These are phyloP conservation scores for Phytophthora cryptogea DNA, from an alignment of 352 stramenopile species.

Conservation along the genomic window DNA sequence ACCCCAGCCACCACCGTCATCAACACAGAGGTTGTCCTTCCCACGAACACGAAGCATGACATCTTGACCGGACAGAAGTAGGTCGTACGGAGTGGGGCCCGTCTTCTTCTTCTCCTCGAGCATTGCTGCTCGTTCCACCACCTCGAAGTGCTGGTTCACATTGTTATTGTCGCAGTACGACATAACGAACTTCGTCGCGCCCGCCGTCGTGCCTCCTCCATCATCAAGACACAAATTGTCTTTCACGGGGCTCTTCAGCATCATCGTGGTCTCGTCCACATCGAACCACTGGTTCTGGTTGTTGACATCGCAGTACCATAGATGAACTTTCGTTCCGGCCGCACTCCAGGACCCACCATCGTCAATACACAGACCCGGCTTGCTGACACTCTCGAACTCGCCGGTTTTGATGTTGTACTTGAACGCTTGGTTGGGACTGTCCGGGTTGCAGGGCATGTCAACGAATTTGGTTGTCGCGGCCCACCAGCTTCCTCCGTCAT, in stretches of 20 bases:
- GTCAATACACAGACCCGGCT: slow-evolving; percentile 32
- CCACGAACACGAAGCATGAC: slow-evolving; percentile 28
- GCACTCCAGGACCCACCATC: slow-evolving; percentile 24
- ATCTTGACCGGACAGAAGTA: slow-evolving; percentile 24
- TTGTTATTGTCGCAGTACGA: slow-evolving; percentile 33
- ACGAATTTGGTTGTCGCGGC: slow-evolving; percentile 29
- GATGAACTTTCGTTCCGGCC: not conserved
- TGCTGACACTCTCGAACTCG: slow-evolving; percentile 23
- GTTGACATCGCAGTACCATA: slow-evolving; percentile 36
- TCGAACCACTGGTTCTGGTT: slow-evolving; percentile 36
- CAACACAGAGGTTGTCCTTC: slow-evolving; percentile 39
- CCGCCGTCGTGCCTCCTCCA: slow-evolving; percentile 14
- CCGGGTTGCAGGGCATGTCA: slow-evolving; percentile 32
- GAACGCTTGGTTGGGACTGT: slow-evolving; percentile 35
- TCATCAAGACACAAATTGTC: slow-evolving; percentile 42
- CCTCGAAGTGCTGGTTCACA: slow-evolving; percentile 34
- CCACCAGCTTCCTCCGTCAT: slow-evolving; percentile 33
- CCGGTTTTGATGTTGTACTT: slow-evolving; percentile 30
- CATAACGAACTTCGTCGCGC: slow-evolving; percentile 22
- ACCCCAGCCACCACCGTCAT: slow-evolving; percentile 36
- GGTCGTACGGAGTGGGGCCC: slow-evolving; percentile 19
- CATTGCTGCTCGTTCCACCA: slow-evolving; percentile 14
- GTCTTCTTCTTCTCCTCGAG: slow-evolving; percentile 19
- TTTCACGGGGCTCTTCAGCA: slow-evolving; percentile 17
- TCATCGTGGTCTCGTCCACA: slow-evolving; percentile 25